Evolutionary conservation across 768 basidiomycete genomes (phyloP), one percentile per base, ranked within the genome.

Genomic region (Trametes cubensis): DNA sequence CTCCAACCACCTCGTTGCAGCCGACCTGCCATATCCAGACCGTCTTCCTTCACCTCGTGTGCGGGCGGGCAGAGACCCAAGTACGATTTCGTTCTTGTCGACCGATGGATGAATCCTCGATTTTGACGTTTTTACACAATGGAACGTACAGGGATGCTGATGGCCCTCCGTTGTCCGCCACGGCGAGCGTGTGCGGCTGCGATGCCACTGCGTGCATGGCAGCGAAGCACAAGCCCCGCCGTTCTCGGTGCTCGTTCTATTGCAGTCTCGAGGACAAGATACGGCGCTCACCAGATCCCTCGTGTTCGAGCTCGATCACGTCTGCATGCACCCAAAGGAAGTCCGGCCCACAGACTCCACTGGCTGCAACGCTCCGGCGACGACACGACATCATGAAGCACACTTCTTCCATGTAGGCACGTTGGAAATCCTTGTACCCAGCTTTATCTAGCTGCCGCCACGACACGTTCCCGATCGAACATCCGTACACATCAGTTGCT

Each of bases 381-480:
- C 73, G 72, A 74, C 76, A 71, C 73, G 72, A 74, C 76, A 79
- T 79, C 79, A 81, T 80, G 81, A 81, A 81, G 58, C 79, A 80
- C 83, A 80, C 84, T 88, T 87, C 85, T 84, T 76, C 73, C 73
- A 77, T 75, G 49, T 17, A 76, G 79, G 81, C 89, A 90, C 87
- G 88, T 89, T 87, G 62, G 74, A 74, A 75, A 78, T 79, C 81
- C 77, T 81, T 80, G 78, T 80, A 83, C 82, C 84, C 84, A 83
- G 77, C 81, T 84, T 85, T 85, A 84, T 88, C 83, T 85, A 84
- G 88, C 83, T 81, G 82, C 86, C 83, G 81, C 81, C 79, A 78
- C 75, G 77, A 81, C 89, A 89, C 89, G 88, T 90, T 90, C 75
- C 70, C 85, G 86, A 89, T 89, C 87, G 80, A 75, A 76, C 67